Base-by-base conservation (phyloP, 2,329 filamentous ascomycete species). In the Alternaria postmessia region DNA sequence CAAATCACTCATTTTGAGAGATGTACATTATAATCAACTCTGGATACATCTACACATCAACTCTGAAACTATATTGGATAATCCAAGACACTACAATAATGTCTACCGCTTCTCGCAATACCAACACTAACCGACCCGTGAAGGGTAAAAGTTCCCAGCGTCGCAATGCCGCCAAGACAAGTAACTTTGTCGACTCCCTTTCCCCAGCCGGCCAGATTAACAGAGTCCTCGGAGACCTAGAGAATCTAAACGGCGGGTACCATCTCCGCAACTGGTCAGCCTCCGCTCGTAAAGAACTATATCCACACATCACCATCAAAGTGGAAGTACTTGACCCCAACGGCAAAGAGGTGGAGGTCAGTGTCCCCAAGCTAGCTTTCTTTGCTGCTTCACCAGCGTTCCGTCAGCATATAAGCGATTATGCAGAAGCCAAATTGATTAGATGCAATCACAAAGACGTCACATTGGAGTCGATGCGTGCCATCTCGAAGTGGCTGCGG, bases 261-360 rank as follows among this genome's bases (percentile, higher is more conserved):
- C 49, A 57, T 26, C 39, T 63, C 12, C 39, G 54, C 24, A 52
- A 54, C 32, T 63, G 61, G 57, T 61, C 57, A 22, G 30, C 34
- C 6, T 52, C 54, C 1, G 49, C 49, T 2, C 61, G 61, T 7
- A 54, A 54, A 16, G 61, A 61, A 30, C 41, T 57, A 6, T 26
- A 26, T 5, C 22, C 57, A 2, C 6, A 55, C 12, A 20, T 54
- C 6, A 55, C 22, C 11, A 54, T 61, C 34, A 47, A 39, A 7
- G 18, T 63, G 39, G 43, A 60, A 18, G 32, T 60, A 8, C 14
- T 24, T 18, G 28, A 54, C 5, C 34, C 22, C 51, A 42, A 43
- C 4, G 20, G 39, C 11, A 34, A 49, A 20, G 43, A 57, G 14
- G 38, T 52, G 18, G 22, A 26, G 7, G 38, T 59, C 38, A 28